Evolutionary conservation across 2,329 filamentous ascomycete species (phyloP).

Genomic region (Onygenales sp.): DNA sequence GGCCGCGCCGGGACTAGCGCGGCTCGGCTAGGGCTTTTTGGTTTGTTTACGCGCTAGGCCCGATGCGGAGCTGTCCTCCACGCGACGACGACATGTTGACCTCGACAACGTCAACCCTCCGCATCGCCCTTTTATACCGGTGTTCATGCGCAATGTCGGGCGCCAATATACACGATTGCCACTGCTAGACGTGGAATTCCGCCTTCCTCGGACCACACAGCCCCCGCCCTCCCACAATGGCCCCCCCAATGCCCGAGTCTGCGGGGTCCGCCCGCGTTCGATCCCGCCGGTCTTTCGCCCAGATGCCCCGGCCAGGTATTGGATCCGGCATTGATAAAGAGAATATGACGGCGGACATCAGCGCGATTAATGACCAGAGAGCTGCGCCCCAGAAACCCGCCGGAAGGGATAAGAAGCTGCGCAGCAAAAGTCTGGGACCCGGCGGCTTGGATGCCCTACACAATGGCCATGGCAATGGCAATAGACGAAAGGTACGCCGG

Average conservation of each 20-base stretch:
- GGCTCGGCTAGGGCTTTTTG: conserved; percentile 33
- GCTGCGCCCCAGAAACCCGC: conserved; percentile 19
- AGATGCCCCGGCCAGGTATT: conserved; percentile 44
- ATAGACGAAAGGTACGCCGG: conserved; percentile 62
- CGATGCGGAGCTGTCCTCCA: conserved; percentile 18
- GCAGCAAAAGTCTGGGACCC: conserved; percentile 93
- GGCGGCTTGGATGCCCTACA: conserved; percentile 78
- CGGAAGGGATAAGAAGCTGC: conserved; percentile 53
- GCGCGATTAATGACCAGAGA: conserved; percentile 28
- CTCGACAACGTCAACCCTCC: background rate
- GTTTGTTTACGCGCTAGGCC: conserved; percentile 31
- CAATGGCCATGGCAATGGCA: conserved; percentile 56
- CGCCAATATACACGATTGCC: background rate
- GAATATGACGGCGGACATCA: conserved; percentile 62
- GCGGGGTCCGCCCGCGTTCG: conserved; percentile 24
- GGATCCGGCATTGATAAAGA: conserved; percentile 56
- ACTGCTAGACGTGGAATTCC: background rate
- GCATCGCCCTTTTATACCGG: background rate
- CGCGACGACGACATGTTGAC: background rate
- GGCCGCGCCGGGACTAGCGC: conserved; percentile 18
- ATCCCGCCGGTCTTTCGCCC: conserved; percentile 63
- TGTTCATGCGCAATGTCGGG: background rate
- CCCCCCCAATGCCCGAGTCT: conserved; percentile 23
- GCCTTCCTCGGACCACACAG: background rate
- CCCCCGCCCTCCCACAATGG: conserved; percentile 16